Evolutionary conservation across 2,329 filamentous ascomycete genomes (phyloP).

Genomic region (Helminthosporium solani): DNA sequence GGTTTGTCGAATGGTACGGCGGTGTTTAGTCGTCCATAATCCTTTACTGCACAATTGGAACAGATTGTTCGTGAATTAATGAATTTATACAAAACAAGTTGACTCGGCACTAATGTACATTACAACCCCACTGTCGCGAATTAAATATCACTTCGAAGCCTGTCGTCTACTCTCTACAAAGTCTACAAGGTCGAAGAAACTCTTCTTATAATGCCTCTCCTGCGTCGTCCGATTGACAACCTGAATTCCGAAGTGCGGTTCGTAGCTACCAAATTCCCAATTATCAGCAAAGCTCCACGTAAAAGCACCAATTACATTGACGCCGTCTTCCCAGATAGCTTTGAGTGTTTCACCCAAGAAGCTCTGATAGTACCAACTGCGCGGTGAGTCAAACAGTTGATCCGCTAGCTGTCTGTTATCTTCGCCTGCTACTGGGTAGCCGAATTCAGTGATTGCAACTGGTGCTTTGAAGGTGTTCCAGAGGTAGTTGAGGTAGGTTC

Average conservation of each 20-base stretch:
- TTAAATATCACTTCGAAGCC: slow-evolving; percentile 14
- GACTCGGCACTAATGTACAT: no score
- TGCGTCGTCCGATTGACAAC: slow-evolving; percentile 56
- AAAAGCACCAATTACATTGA: slow-evolving; percentile 56
- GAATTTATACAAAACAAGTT: no score
- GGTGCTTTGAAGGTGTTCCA: slow-evolving; percentile 59
- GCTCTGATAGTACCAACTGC: slow-evolving; percentile 56
- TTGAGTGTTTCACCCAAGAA: slow-evolving; percentile 58
- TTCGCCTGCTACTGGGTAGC: slow-evolving; percentile 57
- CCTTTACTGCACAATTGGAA: no score
- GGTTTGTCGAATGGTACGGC: slow-evolving; percentile 10
- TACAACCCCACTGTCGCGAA: no score
- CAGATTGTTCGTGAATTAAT: no score
- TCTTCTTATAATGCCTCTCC: slow-evolving; percentile 56
- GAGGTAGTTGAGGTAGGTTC: slow-evolving; percentile 57
- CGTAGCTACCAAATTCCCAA: slow-evolving; percentile 57
- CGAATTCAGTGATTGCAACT: slow-evolving; percentile 57
- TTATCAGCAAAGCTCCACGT: slow-evolving; percentile 57
- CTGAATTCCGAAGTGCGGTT: slow-evolving; percentile 57
- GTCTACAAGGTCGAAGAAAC: slow-evolving; percentile 59
- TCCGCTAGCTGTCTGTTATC: slow-evolving; percentile 48
- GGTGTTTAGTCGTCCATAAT: not conserved
- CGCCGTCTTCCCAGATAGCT: slow-evolving; percentile 58
- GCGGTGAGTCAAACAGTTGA: slow-evolving; percentile 56
- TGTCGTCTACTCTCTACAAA: slow-evolving; percentile 45